Evolutionary conservation across 176 grass and related monocot species (phyloP), one percentile per base, ranked within the genome.

Genomic region (Paspalum notatum): DNA sequence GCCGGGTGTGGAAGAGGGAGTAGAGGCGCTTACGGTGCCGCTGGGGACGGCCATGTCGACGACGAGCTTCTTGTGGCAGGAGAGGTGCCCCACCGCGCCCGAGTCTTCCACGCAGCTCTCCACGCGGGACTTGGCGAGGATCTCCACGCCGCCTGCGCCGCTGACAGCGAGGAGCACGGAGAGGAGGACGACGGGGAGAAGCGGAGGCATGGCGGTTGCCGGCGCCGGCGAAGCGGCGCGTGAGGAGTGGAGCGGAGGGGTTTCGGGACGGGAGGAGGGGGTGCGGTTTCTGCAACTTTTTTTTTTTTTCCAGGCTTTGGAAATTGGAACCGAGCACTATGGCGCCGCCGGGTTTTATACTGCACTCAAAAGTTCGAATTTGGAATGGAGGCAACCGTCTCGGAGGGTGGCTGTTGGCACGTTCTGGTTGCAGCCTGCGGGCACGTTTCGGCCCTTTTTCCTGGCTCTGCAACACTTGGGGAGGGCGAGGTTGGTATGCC

Each of bases 101-200:
- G 88, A 95, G 78, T 64, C 75, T 44, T 7, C 67, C 62, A 6
- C 14, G 72, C 92, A 95, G 3, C 71, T 51, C 86, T 93, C 79
- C 18, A 95, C 11, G 21, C 73, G 66, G 78, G 90, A 99, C 62
- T 95, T 99, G 62, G 90, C 84, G 44, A 98, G 90, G 72, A 98
- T 64, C 71, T 98, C 92, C 60, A 83, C 26, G 27, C 74, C 74
- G 12, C 3, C 52, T 2, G 48, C 22, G 20, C 63, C 47, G 39
- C 15, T 57, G 16, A 53, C n/a, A 3, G 37, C 25, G 72, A 68
- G 9, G 89, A 86, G 15, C 12, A 45, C 32, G 51, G 71, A 9
- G 59, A 79, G 9, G 59, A 92, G 46, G 52, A 48, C 7, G 9
- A 9, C 21, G 24, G 53, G 37, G 27, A 20, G 74, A n/a, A 26